phyloP scores from a whole-genome alignment of 2,329 filamentous ascomycete genomes.

The Fusarium ambrosium region DNA sequence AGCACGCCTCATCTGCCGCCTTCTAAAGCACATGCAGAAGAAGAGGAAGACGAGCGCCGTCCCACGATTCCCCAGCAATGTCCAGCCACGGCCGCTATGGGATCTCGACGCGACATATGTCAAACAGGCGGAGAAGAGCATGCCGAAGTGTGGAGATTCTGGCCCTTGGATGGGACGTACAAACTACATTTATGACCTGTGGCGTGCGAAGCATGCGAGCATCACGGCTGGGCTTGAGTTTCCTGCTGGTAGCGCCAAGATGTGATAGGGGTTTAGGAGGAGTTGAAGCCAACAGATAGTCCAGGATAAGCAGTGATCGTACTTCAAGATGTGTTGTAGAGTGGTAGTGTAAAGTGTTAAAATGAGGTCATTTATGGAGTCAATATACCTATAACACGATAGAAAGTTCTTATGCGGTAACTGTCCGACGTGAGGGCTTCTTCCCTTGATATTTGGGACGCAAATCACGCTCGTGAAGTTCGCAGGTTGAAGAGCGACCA shows the following conservation, averaged over 20 bases:
- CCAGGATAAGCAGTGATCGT: background rate
- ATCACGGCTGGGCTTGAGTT: background rate
- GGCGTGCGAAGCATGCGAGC: background rate
- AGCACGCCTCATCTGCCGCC: constrained; percentile 60
- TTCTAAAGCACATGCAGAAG: constrained; percentile 56
- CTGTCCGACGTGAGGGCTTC: background rate
- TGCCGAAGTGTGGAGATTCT: background rate
- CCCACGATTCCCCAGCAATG: background rate
- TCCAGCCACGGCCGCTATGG: background rate
- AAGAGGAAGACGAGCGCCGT: constrained; percentile 51
- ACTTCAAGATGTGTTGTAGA: background rate
- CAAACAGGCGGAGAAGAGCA: background rate
- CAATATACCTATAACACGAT: background rate
- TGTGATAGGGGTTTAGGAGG: background rate
- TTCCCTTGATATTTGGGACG: background rate
- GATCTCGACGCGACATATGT: background rate
- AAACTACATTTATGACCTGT: background rate
- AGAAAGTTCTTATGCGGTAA: background rate
- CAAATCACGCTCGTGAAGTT: background rate
- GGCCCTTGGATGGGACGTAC: background rate
- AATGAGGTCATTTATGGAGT: background rate
- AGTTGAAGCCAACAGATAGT: background rate
- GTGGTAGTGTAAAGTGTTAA: background rate
- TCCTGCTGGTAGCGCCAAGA: background rate
- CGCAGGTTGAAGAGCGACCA: background rate